A percentile compares a stretch with the other conserved stretches of the same genome.
Evolutionary conservation across 192 early-diverging fungal genomes (phyloP).

Genomic region (Mortierella hygrophila): DNA sequence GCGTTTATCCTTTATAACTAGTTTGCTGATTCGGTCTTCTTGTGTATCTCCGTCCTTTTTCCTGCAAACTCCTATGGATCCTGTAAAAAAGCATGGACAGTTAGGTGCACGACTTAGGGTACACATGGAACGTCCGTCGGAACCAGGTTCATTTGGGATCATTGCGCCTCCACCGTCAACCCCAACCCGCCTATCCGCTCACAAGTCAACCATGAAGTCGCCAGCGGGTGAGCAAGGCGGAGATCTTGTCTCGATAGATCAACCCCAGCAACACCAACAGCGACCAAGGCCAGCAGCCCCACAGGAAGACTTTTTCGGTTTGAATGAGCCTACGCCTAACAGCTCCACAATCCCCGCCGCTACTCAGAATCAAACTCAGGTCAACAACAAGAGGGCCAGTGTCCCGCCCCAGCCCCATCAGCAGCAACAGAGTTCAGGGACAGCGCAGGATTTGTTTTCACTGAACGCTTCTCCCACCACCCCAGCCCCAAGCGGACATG

Average conservation of each 20-base stretch:
- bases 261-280: background rate
- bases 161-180: constrained; percentile 44
- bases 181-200: constrained; percentile 20
- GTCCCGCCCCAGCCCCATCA: constrained; percentile 4
- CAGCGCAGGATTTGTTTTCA: constrained; percentile 41
- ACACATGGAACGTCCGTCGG: constrained; percentile 17
- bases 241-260: constrained; percentile 35
- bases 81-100: constrained; percentile 23
- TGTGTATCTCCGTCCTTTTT: too few species aligned
- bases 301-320: constrained; percentile 38
- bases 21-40: too few species aligned
- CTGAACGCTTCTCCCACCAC: constrained; percentile 11
- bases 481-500: constrained; percentile 6
- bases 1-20: background rate
- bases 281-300: background rate
- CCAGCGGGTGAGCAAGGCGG: constrained; percentile 18
- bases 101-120: constrained; percentile 3
- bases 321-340: constrained; percentile 36
- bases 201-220: constrained; percentile 9
- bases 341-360: background rate
- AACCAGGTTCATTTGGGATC: constrained; percentile 39
- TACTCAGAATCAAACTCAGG: constrained; percentile 6
- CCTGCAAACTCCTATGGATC: background rate
- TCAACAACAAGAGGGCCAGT: constrained; percentile 16
- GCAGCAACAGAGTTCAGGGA: constrained; percentile 6